Base-by-base conservation (phyloP, 805 yeast species). In the Starmerella lactis-condensi region DNA sequence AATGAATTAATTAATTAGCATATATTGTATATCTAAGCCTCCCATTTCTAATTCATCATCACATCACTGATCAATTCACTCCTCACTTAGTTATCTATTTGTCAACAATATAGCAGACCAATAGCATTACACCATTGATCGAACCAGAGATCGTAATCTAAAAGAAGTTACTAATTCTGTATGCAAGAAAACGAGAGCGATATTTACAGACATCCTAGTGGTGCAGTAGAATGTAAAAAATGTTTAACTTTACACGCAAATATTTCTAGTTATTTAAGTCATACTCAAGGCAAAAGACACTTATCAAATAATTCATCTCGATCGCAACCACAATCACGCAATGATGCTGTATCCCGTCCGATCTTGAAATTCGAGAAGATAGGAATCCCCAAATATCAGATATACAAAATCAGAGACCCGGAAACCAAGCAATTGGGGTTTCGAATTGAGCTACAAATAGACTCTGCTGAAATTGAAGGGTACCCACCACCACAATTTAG, bases 241-340 rank as follows among this genome's bases (percentile, higher is more conserved):
- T 85, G 98, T 51, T 57, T 72, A 21, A 83, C 96, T 0, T 63
- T 76, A 12, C 96, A 85, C 53, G 61, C 68, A 27, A 69, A 75
- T 13, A 85, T 81, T 46, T 67, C 78, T 9, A 73, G 89, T 16
- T 89, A 79, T 41, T 60, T 82, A 14, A 63, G 89, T 3, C 98
- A 85, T 50, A 61, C 85, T 4, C 72, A 75, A 29, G 95, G 95
- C 12, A 66, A 68, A 41, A 76, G 75, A 47, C 98, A 85, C 17
- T 12, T 7, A 12, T 7, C 17, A 6, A 26, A 12, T 26, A 9
- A 21, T 11, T 11, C 23, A n/a, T 11, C 23, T 21, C 11, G n/a
- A 21, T 21, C 23, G 11, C 54, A 78, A 72, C 37, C 48, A 71
- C 41, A 76, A 73, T 45, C 60, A 38, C 43, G 28, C 29, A 4